These are phyloP conservation scores for Aspergillus amoenus DNA, from an alignment of 2,329 filamentous ascomycete genomes.

Conservation along the genomic window DNA sequence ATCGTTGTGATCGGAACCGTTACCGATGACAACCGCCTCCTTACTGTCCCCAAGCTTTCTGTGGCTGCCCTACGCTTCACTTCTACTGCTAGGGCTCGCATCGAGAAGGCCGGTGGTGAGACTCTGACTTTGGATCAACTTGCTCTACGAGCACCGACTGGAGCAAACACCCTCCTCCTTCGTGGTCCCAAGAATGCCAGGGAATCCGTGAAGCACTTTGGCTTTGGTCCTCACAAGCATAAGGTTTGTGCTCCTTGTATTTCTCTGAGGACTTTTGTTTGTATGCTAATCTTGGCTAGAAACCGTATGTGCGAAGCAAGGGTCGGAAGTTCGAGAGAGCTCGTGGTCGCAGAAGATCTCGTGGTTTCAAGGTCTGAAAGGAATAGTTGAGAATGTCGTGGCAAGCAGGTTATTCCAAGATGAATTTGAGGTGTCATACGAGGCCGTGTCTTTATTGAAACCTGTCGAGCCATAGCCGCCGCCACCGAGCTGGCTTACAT, in stretches of 20 bases:
- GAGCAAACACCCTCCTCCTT: constrained; percentile 94
- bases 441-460: background rate
- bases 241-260: constrained; percentile 65
- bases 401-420: constrained; percentile 1
- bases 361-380: constrained; percentile 99
- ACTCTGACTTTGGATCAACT: constrained; percentile 95
- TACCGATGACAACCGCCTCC: constrained; percentile 95
- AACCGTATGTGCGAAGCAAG: constrained; percentile 97
- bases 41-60: constrained; percentile 86
- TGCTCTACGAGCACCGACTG: constrained; percentile 89
- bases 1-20: constrained; percentile 92
- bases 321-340: constrained; percentile 99
- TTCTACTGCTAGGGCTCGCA: constrained; percentile 89
- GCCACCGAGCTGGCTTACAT: constrained; percentile 1
- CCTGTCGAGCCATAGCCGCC: background rate
- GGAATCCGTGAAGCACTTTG: constrained; percentile 99
- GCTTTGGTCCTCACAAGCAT: constrained; percentile 95
- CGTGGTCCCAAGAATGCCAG: constrained; percentile 97
- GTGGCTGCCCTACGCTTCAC: constrained; percentile 97
- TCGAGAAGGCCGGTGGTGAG: constrained; percentile 91
- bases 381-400: constrained; percentile 5
- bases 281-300: constrained; percentile 54
- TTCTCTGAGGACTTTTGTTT: background rate
- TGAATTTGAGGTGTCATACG: background rate
- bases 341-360: constrained; percentile 96